Evolutionary conservation across 805 yeast species (phyloP).

Genomic region (Ogataea nakhonphanomensis): DNA sequence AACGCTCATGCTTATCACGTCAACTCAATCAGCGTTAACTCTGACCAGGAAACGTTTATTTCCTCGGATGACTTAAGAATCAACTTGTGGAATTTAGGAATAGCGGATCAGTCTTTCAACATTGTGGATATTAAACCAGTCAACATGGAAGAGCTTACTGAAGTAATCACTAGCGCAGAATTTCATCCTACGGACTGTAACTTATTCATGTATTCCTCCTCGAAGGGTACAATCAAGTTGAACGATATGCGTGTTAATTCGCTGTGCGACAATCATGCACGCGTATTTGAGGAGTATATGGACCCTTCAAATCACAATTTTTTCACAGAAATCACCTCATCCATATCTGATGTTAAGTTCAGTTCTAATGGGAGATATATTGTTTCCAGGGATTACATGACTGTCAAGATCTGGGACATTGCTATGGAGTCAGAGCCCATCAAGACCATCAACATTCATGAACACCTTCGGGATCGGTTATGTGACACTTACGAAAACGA

Average conservation of each 20-base stretch:
- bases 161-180: constrained; percentile 94
- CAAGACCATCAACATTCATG: constrained; percentile 93
- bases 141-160: constrained; percentile 98
- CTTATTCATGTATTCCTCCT: constrained; percentile 89
- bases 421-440: constrained; percentile 95
- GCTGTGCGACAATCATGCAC: constrained; percentile 85
- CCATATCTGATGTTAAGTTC: constrained; percentile 91
- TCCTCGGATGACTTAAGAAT: constrained; percentile 92
- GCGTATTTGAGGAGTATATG: constrained; percentile 85
- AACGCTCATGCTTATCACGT: constrained; percentile 99
- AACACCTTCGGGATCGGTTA: constrained; percentile 84
- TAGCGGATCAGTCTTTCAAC: constrained; percentile 92
- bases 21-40: constrained; percentile 89
- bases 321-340: constrained; percentile 94
- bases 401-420: constrained; percentile 97
- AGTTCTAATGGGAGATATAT: constrained; percentile 89
- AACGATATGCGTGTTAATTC: constrained; percentile 97
- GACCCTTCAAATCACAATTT: constrained; percentile 93
- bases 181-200: constrained; percentile 94
- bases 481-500: constrained; percentile 98
- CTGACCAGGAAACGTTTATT: constrained; percentile 93
- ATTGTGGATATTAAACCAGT: constrained; percentile 97
- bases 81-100: constrained; percentile 91
- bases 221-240: constrained; percentile 92
- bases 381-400: constrained; percentile 95